A percentile compares a stretch with the other conserved stretches of the same genome.
These are phyloP conservation scores for Ogataea nonfermentans DNA, from an alignment of 805 yeast species.

Conservation along the genomic window DNA sequence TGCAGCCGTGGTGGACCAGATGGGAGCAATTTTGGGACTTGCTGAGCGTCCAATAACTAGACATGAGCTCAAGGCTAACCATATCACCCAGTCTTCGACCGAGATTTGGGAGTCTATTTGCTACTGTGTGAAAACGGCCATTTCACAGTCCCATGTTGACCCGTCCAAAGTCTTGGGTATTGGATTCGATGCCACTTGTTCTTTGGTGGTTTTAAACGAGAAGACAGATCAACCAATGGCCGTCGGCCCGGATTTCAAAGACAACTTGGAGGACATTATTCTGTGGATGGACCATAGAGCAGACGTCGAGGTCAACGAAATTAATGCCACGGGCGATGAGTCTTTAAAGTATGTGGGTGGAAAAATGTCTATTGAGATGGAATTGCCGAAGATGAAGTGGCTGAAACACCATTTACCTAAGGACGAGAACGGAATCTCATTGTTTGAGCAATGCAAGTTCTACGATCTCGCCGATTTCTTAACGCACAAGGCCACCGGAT, in stretches of 20 bases:
- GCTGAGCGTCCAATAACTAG: conserved; percentile 78
- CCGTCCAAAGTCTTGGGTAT: conserved; percentile 72
- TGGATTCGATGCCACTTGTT: conserved; percentile 97
- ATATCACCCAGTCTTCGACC: conserved; percentile 81
- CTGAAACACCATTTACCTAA: conserved; percentile 78
- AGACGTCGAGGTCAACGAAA: conserved; percentile 68
- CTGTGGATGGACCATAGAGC: conserved; percentile 99
- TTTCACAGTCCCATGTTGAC: conserved; percentile 72
- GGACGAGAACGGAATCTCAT: conserved; percentile 32
- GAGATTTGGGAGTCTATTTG: conserved; percentile 92
- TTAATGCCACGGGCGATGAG: conserved; percentile 77
- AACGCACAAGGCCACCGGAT: conserved; percentile 87
- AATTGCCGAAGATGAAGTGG: conserved; percentile 96
- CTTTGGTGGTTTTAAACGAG: conserved; percentile 77
- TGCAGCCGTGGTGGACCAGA: conserved; percentile 83
- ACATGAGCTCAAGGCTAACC: conserved; percentile 68
- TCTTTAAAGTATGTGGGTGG: conserved; percentile 94
- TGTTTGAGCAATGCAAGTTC: conserved; percentile 64
- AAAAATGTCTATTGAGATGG: conserved; percentile 97
- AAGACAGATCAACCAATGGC: conserved; percentile 66
- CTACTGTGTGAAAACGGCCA: conserved; percentile 71
- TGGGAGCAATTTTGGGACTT: conserved; percentile 76
- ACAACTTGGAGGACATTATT: conserved; percentile 75
- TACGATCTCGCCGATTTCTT: conserved; percentile 91
- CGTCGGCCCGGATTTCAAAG: conserved; percentile 87